phyloP scores from a whole-genome alignment of 1,284 basidiomycete genomes.

The Pterulicium gracile region DNA sequence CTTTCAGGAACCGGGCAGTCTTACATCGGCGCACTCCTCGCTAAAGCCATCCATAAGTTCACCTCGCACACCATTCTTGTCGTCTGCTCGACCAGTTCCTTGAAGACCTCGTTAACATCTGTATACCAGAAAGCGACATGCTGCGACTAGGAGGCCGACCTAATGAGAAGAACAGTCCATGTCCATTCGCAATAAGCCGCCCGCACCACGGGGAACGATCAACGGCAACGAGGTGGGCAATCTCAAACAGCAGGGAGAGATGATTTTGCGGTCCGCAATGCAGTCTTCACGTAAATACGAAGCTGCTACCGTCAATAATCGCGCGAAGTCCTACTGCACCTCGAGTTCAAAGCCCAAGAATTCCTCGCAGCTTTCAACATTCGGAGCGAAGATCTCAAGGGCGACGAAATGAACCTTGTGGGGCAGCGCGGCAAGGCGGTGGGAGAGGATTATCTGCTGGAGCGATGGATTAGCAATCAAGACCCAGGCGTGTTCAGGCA shows the following conservation, averaged over 20 bases:
- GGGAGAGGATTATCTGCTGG: constrained; percentile 28
- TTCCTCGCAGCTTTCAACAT: constrained; percentile 39
- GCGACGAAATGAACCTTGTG: constrained; percentile 32
- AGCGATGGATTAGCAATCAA: constrained; percentile 32
- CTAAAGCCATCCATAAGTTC: constrained; percentile 40
- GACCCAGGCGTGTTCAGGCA: constrained; percentile 31
- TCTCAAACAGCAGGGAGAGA: constrained; percentile 18
- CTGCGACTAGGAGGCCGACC: constrained; percentile 47
- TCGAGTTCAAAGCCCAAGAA: constrained; percentile 33
- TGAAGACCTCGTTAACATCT: constrained; percentile 44
- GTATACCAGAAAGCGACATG: constrained; percentile 34
- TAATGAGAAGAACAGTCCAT: constrained; percentile 33
- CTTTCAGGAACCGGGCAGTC: constrained; percentile 54
- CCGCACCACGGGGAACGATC: constrained; percentile 10
- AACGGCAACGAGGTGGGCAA: constrained; percentile 31
- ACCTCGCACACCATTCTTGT: constrained; percentile 40
- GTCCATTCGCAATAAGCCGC: constrained; percentile 27
- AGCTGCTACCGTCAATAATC: constrained; percentile 12
- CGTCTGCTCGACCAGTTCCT: constrained; percentile 56
- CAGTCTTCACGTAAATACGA: constrained; percentile 22
- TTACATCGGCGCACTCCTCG: constrained; percentile 52
- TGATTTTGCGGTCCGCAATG: constrained; percentile 17
- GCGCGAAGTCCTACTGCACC: constrained; percentile 26
- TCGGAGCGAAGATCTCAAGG: constrained; percentile 21
- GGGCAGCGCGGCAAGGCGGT: constrained; percentile 27